Evolutionary conservation across 2,329 filamentous ascomycete genomes (phyloP).

Genomic region (Fusarium poae): DNA sequence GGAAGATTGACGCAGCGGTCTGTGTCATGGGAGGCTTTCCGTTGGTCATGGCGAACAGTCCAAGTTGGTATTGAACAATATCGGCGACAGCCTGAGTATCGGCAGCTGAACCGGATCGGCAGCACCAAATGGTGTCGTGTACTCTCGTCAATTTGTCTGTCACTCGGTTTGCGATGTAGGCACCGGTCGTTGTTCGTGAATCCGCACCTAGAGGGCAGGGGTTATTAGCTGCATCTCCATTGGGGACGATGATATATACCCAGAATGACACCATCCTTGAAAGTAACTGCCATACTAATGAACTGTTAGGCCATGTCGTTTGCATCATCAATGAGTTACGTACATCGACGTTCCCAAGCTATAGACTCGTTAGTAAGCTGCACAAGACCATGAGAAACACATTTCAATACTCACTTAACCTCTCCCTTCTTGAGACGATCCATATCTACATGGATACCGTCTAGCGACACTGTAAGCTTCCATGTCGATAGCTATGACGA

Average conservation of each 20-base stretch:
- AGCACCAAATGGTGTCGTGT: constrained; percentile 99
- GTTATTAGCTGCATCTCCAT: constrained; percentile 28
- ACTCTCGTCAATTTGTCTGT: constrained; percentile 99
- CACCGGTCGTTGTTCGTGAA: constrained; percentile 95
- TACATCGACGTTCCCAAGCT: constrained; percentile 98
- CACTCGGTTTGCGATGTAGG: constrained; percentile 98
- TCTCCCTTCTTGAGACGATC: constrained; percentile 98
- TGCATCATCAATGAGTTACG: constrained; percentile 54
- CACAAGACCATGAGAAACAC: background rate
- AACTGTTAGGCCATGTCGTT: constrained; percentile 46
- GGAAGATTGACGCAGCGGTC: constrained; percentile 94
- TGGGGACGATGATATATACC: constrained; percentile 60
- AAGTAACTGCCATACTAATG: constrained; percentile 95
- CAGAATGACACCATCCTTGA: constrained; percentile 97
- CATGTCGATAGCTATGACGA: constrained; percentile 39
- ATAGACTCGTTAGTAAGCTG: constrained; percentile 51
- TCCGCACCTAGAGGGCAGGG: constrained; percentile 75
- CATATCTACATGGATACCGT: constrained; percentile 99
- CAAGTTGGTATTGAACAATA: constrained; percentile 96
- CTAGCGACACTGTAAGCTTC: constrained; percentile 62
- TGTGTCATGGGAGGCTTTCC: constrained; percentile 92
- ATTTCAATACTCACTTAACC: constrained; percentile 81
- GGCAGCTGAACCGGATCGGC: constrained; percentile 95
- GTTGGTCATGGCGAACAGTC: constrained; percentile 91
- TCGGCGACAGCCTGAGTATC: constrained; percentile 98